Conservation (phyloP, 352 stramenopile species). For the Pythium dissimile region DNA sequence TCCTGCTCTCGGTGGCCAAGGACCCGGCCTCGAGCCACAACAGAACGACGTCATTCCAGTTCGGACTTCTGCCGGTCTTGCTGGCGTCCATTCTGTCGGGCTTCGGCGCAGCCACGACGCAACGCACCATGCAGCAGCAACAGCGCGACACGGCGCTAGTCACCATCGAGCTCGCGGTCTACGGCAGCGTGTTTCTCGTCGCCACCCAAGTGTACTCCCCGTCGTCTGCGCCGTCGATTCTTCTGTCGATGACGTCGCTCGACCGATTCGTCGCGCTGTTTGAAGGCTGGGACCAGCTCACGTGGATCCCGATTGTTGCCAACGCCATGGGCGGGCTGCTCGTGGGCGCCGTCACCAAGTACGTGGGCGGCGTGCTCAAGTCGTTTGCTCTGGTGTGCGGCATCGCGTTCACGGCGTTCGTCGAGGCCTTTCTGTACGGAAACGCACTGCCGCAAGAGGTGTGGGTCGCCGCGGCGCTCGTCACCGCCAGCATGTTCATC, state of each 20-base stretch:
- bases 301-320: slow-evolving; percentile 74
- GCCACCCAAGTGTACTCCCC: slow-evolving; percentile 32
- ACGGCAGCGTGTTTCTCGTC: slow-evolving; percentile 70
- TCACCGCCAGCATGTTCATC: slow-evolving; percentile 62
- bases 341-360: slow-evolving; percentile 86
- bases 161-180: slow-evolving; percentile 79
- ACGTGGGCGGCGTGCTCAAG: slow-evolving; percentile 89
- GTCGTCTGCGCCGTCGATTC: slow-evolving; percentile 22
- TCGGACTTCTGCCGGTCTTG: slow-evolving; percentile 65
- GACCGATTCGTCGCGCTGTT: slow-evolving; percentile 34
- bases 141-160: slow-evolving; percentile 69
- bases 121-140: slow-evolving; percentile 83
- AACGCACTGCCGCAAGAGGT: slow-evolving; percentile 54
- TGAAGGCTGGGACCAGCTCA: slow-evolving; percentile 70
- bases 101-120: slow-evolving; percentile 68
- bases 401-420: slow-evolving; percentile 83
- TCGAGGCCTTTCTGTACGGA: slow-evolving; percentile 73
- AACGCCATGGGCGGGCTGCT: slow-evolving; percentile 82
- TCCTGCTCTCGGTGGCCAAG: slow-evolving; percentile 68
- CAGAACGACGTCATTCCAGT: slow-evolving; percentile 40
- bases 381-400: slow-evolving; percentile 86
- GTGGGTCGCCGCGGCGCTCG: slow-evolving; percentile 64
- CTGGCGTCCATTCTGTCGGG: slow-evolving; percentile 72
- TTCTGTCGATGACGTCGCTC: slow-evolving; percentile 11
- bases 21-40: slow-evolving; percentile 15